Base-by-base conservation (phyloP, 2,329 filamentous ascomycete species). In the Penicillium sp. region DNA sequence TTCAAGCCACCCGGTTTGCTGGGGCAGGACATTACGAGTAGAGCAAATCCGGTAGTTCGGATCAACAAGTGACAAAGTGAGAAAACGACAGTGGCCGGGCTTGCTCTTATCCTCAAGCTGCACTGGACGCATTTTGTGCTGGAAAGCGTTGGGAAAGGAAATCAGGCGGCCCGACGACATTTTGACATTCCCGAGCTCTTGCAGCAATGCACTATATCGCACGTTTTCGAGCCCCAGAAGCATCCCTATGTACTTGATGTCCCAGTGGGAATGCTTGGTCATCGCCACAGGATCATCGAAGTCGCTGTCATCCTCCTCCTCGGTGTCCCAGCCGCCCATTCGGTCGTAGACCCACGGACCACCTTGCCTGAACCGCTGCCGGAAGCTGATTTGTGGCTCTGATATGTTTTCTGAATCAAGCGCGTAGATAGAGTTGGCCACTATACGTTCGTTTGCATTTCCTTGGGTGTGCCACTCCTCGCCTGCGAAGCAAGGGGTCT, bases 11-110 rank as follows among this genome's bases (percentile, higher is more conserved):
- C 49, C 46, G 39, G 44, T 32, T 45, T 54, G 48, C 40, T 57
- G 57, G 5, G 57, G 57, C 18, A 52, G 52, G 8, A 59, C 55
- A 42, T 59, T 59, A 11, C 55, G 36, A 9, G 55, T 57, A 1
- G 52, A 59, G 43, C 52, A 53, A 32, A 59, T 49, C 18, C 57
- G 57, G 43, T 55, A 59, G 47, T 29, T 45, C 8, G 55, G 57
- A 18, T 59, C 57, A 27, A 59, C 57, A 13, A 57, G 55, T 31
- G 16, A 57, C 45, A 57, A 10, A 21, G 55, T 54, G 42, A 59
- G 42, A 34, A 45, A 45, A 11, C 43, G 43, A 5, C 43, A 45
- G 27, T 34, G 27, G 5, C 59, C 52, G 16, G 52, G 43, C 27
- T 49, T 50, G 39, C 13, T 55, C 14, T 52, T 52, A 27, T 57